Percentiles rank a stretch among this genome's conserved stretches.
Conservation (phyloP, 108 stramenopile genomes). For the Cylindrotheca closterium region DNA sequence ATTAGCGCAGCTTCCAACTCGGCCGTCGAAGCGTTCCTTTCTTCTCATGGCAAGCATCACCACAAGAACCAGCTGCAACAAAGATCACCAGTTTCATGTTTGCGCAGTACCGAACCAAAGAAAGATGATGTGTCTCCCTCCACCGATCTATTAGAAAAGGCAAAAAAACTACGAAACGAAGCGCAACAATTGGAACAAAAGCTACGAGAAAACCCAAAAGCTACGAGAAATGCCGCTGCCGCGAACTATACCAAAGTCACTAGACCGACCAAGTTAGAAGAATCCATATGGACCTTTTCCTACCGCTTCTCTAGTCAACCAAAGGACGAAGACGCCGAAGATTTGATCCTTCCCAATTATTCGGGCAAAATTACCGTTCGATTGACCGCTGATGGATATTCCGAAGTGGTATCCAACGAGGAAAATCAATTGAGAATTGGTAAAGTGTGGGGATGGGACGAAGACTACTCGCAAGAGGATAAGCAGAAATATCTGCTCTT, state of each 20-base stretch:
- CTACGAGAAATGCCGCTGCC: constrained; percentile 1
- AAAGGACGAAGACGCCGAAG: constrained; percentile 18
- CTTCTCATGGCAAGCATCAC: too few relatives aligned
- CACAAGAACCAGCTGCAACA: too few relatives aligned
- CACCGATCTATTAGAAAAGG: constrained; percentile 17
- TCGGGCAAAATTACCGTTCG: constrained; percentile 52
- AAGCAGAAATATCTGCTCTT: constrained; percentile 50
- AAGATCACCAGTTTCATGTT: too few relatives aligned
- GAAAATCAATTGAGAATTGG: constrained; percentile 13
- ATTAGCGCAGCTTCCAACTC: too few relatives aligned
- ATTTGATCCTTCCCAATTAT: constrained; percentile 19
- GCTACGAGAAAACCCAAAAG: background rate
- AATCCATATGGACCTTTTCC: constrained; percentile 35
- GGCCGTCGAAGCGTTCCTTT: too few relatives aligned
- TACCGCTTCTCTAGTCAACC: constrained; percentile 64
- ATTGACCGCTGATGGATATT: constrained; percentile 55
- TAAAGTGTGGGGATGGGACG: constrained; percentile 75
- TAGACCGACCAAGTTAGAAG: constrained; percentile 11
- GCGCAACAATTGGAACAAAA: constrained; percentile 26
- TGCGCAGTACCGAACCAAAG: too few relatives aligned
- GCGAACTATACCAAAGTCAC: background rate
- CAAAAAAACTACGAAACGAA: constrained; percentile 25
- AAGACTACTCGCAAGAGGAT: constrained; percentile 50
- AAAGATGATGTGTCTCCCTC: too few relatives aligned
- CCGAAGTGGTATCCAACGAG: constrained; percentile 16